Base-by-base conservation (phyloP, 148 eudicot species). In the Camellia sinensis region DNA sequence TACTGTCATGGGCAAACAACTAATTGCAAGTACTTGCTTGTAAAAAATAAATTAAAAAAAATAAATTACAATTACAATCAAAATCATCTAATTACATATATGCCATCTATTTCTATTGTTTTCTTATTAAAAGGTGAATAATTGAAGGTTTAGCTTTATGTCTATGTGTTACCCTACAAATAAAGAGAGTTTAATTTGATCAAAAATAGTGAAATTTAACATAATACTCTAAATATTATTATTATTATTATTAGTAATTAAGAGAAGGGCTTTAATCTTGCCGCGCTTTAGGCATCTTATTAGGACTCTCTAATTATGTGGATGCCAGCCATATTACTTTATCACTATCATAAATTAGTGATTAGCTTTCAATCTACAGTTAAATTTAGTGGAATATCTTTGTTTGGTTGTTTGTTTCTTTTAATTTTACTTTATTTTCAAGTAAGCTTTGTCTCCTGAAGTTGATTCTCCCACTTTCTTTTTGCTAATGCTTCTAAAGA, bases 341-440 rank as follows among this genome's bases (percentile, higher is more conserved):
- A 69, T 44, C 52, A 15, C 52, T 2, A 1, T 19, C 8, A 72
- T 53, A 21, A 72, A 48, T 48, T 48, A 21, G 61, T 72, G 61
- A 72, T 53, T 70, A 70, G 53, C 75, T 72, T 72, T 21, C 75
- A 72, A n/a, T 41, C 59, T 48, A 72, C 61, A 72, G 75, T 72
- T 29, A 3, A 48, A 48, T 7, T 48, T 48, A 7, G 52, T 72
- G 75, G 61, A 11, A 72, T 21, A 50, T 22, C 56, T 21, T 19
- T 4, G 44, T 50, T 72, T 72, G 61, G 52, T 11, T 72, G 75
- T 2, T 71, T 48, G 57, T 72, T 9, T 72, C 22, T 17, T 72
- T 72, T 53, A 41, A 48, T 12, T 18, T 71, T 40, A 21, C 37
- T 72, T 72, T 72, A 48, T 12, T 45, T 71, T 48, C 53, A 64